phyloP scores from a whole-genome alignment of 2,329 filamentous ascomycete species.

The Epichloe baconii region DNA sequence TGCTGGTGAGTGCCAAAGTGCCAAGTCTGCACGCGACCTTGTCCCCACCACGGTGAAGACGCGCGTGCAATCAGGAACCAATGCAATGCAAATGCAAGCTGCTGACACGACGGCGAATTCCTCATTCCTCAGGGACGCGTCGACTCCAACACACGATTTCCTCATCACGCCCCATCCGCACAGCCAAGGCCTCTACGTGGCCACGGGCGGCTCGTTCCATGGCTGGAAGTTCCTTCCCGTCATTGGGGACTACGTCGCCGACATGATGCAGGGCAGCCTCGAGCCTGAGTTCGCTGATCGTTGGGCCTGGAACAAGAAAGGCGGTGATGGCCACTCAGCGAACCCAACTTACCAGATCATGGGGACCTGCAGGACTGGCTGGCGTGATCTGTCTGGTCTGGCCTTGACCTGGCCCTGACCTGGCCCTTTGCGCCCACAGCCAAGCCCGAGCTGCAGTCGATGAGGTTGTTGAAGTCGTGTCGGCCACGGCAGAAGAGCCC shows the following conservation, averaged over 20 bases:
- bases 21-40: background rate
- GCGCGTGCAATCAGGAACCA: background rate
- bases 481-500: background rate
- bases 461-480: background rate
- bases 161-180: slow-evolving; percentile 40
- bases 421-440: slow-evolving; percentile 2
- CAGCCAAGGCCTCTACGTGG: slow-evolving; percentile 42
- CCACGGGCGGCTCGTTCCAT: slow-evolving; percentile 50
- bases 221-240: slow-evolving; percentile 53
- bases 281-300: slow-evolving; percentile 24
- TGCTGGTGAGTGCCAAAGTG: slow-evolving; percentile 28
- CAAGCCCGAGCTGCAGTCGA: background rate
- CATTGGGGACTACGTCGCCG: slow-evolving; percentile 44
- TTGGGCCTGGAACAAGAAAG: slow-evolving; percentile 34
- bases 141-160: slow-evolving; percentile 49
- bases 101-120: background rate
- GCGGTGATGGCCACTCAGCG: slow-evolving; percentile 26
- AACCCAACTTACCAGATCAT: slow-evolving; percentile 29
- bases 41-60: background rate
- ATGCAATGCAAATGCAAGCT: background rate
- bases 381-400: slow-evolving; percentile 9
- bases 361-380: slow-evolving; percentile 28
- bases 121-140: slow-evolving; percentile 36
- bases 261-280: slow-evolving; percentile 31
- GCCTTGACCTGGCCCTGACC: no score